Percentiles rank a stretch among this genome's conserved stretches.
These are phyloP conservation scores for Dendrobium huoshanense DNA, from an alignment of 106 monocot genomes.

Conservation along the genomic window DNA sequence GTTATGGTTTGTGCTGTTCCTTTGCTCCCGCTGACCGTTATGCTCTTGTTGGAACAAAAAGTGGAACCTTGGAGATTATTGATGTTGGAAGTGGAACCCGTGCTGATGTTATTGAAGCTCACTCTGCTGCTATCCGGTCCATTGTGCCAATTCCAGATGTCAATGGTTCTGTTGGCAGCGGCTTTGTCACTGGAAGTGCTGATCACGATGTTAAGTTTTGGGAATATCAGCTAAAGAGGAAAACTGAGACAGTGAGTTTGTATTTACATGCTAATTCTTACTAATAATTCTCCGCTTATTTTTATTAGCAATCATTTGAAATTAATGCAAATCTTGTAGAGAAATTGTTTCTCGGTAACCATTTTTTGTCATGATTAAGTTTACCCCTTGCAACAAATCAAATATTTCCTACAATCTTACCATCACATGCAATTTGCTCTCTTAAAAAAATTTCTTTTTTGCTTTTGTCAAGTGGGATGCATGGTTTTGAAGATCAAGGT, in stretches of 20 bases:
- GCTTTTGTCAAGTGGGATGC: neutral
- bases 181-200: constrained; percentile 81
- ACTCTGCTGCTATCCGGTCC: constrained; percentile 52
- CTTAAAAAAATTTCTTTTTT: neutral
- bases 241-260: constrained; percentile 52
- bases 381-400: neutral
- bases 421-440: neutral
- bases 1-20: constrained; percentile 75
- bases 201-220: constrained; percentile 93
- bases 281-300: neutral
- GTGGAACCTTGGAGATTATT: constrained; percentile 73
- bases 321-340: neutral
- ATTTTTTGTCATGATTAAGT: neutral
- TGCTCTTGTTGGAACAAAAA: constrained; percentile 89
- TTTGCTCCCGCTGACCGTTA: constrained; percentile 67
- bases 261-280: neutral
- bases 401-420: neutral
- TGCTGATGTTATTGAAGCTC: constrained; percentile 71
- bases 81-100: constrained; percentile 80
- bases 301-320: neutral
- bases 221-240: constrained; percentile 68
- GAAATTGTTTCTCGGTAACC: neutral
- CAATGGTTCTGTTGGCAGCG: constrained; percentile 36
- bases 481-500: neutral
- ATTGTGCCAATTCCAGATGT: constrained; percentile 53